Evolutionary conservation across 768 basidiomycete species (phyloP), one percentile per base, ranked within the genome.

Genomic region (Mycena rebaudengoi): DNA sequence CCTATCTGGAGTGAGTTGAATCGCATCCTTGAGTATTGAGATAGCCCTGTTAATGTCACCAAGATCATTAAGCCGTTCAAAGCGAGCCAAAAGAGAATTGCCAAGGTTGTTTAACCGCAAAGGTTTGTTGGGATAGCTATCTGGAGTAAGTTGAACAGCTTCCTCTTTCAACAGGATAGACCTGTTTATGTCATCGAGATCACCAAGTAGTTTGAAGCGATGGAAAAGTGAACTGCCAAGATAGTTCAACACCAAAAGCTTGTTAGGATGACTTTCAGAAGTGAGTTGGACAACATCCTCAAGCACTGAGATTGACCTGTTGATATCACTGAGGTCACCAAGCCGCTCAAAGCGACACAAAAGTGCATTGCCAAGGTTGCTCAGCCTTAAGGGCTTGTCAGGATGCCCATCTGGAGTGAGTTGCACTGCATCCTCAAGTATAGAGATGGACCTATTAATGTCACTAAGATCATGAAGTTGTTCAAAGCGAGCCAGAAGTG

Each of bases 181-280:
- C 29, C 74, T 64, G 21, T 72, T 58, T 21, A 79, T 57, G 35
- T 74, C 72, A 16, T 51, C 39, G 16, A 51, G 35, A 39, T 74
- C 60, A 46, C 69, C 51, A 12, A 54, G 59, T 21, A 26, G 28
- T 54, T 66, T 67, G 39, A 58, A 69, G n/a, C 67, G 56, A 37
- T 25, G 18, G 16, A 52, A 7, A 33, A 54, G 51, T 39, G 69
- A 54, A 60, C 3, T 55, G 12, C 60, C 59, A 33, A 66, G 61
- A 40, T 56, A 60, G 46, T 67, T 45, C 44, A 45, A 57, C 26
- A 67, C 29, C 21, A 23, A 62, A 21, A 40, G 39, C 8, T 66
- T 48, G 25, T 63, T 32, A 13, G 39, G 16, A 21, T 70, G 69
- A 12, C 28, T 28, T 20, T 59, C 45, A 23, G 66, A 64, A 35